Conservation (phyloP, 2,329 filamentous ascomycete species). For the Aspergillus neotritici region DNA sequence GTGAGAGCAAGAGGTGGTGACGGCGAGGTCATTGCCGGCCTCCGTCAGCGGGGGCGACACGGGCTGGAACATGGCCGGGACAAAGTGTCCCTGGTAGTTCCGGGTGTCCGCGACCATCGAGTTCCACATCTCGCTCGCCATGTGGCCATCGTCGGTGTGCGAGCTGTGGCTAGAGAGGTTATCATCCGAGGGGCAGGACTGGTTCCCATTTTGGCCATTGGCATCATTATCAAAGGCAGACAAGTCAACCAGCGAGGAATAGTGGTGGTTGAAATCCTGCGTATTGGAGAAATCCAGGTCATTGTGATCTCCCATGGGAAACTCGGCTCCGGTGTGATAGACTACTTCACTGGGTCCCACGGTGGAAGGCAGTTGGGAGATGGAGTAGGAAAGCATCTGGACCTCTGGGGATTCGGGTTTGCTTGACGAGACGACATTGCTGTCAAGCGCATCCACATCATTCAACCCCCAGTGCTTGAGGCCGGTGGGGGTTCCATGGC, state of each 20-base stretch:
- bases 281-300: conserved; percentile 33
- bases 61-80: conserved; percentile 33
- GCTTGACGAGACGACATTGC: conserved; percentile 29
- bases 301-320: conserved; percentile 33
- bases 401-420: conserved; percentile 38
- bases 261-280: conserved; percentile 35
- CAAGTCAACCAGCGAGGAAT: conserved; percentile 36
- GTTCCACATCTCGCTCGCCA: conserved; percentile 32
- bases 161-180: conserved; percentile 34
- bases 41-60: conserved; percentile 41
- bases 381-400: conserved; percentile 39
- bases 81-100: conserved; percentile 32
- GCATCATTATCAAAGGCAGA: conserved; percentile 39
- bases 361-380: conserved; percentile 37
- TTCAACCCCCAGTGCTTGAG: conserved; percentile 36
- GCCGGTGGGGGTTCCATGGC: conserved; percentile 31
- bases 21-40: conserved; percentile 37
- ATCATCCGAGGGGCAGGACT: conserved; percentile 34
- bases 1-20: conserved; percentile 37
- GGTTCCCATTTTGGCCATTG: conserved; percentile 26
- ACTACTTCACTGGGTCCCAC: conserved; percentile 36
- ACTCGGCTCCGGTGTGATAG: conserved; percentile 35
- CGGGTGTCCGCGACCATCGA: conserved; percentile 30
- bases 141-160: conserved; percentile 34
- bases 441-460: conserved; percentile 37